Conservation (phyloP, 768 basidiomycete species). For the Psilocybe azurescens region DNA sequence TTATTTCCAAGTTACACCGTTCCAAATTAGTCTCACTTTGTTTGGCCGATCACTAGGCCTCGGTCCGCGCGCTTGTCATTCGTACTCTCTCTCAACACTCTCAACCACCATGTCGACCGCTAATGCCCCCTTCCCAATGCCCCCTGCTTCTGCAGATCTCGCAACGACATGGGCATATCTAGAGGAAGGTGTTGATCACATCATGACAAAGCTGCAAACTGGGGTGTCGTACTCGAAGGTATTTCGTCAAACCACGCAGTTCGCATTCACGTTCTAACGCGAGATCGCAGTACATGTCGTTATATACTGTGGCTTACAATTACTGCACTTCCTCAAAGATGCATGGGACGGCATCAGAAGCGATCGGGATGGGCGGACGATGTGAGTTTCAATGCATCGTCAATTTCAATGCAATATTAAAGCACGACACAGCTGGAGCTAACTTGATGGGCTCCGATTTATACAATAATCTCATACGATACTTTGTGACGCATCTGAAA, state of each 20-base stretch:
- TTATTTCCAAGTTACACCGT: neutral
- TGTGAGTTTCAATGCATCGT: constrained; percentile 50
- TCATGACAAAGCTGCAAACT: constrained; percentile 89
- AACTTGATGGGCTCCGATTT: constrained; percentile 98
- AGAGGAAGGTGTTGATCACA: constrained; percentile 88
- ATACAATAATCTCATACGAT: constrained; percentile 92
- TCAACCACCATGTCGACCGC: constrained; percentile 38
- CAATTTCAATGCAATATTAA: constrained; percentile 33
- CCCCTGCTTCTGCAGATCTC: constrained; percentile 71
- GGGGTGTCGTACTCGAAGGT: constrained; percentile 85
- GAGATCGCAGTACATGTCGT: constrained; percentile 73
- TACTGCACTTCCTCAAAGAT: constrained; percentile 93
- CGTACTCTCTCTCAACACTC: constrained; percentile 19
- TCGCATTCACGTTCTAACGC: constrained; percentile 13
- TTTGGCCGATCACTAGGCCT: constrained; percentile 30
- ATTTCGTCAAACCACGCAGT: constrained; percentile 9
- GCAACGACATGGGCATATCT: constrained; percentile 89
- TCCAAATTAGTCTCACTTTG: constrained; percentile 28
- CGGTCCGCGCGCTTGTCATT: constrained; percentile 10
- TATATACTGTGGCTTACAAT: constrained; percentile 95
- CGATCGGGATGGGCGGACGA: constrained; percentile 62
- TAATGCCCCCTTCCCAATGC: constrained; percentile 55
- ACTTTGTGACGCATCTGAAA: constrained; percentile 86
- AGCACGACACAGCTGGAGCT: constrained; percentile 69
- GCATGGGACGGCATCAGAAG: constrained; percentile 52